Evolutionary conservation across 177 flowering plant species (phyloP).

Genomic region (Telopea speciosissima): DNA sequence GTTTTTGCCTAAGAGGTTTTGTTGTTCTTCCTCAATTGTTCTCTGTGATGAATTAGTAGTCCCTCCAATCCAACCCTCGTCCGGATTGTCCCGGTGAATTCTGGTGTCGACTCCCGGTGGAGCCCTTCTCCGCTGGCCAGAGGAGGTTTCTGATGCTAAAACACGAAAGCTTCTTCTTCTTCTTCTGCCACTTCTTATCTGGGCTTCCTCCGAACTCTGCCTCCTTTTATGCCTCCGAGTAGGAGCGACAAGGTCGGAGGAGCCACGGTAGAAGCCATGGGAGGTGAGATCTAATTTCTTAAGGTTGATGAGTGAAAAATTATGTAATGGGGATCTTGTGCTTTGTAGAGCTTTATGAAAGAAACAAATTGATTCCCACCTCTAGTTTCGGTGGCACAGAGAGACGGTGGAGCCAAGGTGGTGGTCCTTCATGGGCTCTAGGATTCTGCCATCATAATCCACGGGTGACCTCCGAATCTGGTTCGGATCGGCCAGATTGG

Average conservation of each 20-base stretch:
- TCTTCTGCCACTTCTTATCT: background rate
- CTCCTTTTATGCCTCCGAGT: conserved; percentile 1
- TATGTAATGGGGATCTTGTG: too few relatives aligned
- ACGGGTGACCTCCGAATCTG: too few relatives aligned
- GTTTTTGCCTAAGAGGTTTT: conserved; percentile 39
- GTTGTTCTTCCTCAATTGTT: conserved; percentile 18
- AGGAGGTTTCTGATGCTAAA: conserved; percentile 7
- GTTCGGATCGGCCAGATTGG: too few relatives aligned
- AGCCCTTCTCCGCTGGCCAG: conserved; percentile 3
- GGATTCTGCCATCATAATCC: too few relatives aligned
- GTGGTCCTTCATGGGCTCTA: too few relatives aligned
- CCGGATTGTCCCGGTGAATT: conserved; percentile 77
- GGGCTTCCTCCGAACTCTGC: background rate
- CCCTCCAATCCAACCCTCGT: conserved; percentile 91
- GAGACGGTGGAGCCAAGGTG: too few relatives aligned
- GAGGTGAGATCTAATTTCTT: background rate
- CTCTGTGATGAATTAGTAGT: conserved; percentile 4
- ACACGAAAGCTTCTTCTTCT: background rate
- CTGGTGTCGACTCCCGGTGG: conserved; percentile 77
- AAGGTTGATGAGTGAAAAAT: background rate
- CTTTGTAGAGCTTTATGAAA: too few relatives aligned
- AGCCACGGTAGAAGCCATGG: conserved; percentile 28
- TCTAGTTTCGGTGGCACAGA: too few relatives aligned
- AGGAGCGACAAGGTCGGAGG: conserved; percentile 16
- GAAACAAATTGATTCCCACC: too few relatives aligned